Base-by-base conservation (phyloP, 768 basidiomycete species). In the Crassisporium funariophilum region DNA sequence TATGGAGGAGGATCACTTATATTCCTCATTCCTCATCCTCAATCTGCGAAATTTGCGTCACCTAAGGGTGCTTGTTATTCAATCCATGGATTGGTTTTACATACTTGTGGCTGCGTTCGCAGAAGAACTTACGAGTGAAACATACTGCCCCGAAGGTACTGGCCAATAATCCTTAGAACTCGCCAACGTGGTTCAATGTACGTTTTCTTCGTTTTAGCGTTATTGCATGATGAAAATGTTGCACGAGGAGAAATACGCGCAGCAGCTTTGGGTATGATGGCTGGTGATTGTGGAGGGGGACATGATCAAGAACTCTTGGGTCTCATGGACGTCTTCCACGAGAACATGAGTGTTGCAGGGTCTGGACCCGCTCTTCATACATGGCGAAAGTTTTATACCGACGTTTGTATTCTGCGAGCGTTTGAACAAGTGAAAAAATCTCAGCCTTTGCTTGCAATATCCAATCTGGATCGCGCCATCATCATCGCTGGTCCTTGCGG, bases 401-500 rank as follows among this genome's bases (percentile, higher is more conserved):
- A 95, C 55, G 76, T 83, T 8, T 79, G 76, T 42, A 69, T 95
- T 31, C 63, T 91, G 33, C 74, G 73, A 50, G 72, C 73, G 4
- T 66, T 66, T 20, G 35, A 52, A 12, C 53, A 53, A 31, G 86
- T 55, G 59, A 68, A 23, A 66, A 73, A 54, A 24, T 69, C 35
- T 35, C 59, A 24, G 41, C 56, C 22, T 53, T 59, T 3, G 53
- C 57, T 71, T 35, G 72, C 77, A 17, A 77, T 98, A 29, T 69
- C 72, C 4, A 67, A 74, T 11, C 68, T 98, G 19, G 97, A 99
- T 60, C 76, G 74, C 53, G 85, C 86, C 1, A 84, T 98, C 52
- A 83, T 98, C 51, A 75, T 95, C 40, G 85, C 92, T 11, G 94
- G 94, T 2, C 82, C 85, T 2, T 74, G 83, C 17, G 90, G 87